Evolutionary conservation across 2,329 filamentous ascomycete species (phyloP), one percentile per base, ranked within the genome.

Genomic region (Epichloe uncinata): DNA sequence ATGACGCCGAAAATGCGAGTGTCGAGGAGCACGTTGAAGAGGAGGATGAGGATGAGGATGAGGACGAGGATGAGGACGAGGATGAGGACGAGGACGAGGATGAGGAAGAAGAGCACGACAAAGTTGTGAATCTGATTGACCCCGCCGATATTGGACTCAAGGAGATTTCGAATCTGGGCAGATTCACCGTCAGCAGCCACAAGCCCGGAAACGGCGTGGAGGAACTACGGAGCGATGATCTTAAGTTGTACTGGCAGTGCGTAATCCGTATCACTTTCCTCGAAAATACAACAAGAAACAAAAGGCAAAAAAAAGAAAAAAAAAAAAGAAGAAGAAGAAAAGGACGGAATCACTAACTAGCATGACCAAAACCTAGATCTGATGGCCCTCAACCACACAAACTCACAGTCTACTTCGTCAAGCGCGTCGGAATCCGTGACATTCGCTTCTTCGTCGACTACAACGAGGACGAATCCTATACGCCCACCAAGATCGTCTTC

Each of bases 401-500:
- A 54, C 74, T 93, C 45, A 91, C 86, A 52, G 85, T 93, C 40
- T 87, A 93, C 66, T 93, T 93, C 66, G 82, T 88, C 67, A 88
- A 89, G 58, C 78, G 86, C 7, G 87, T 90, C 42, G 82, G 82
- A 52, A 88, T 93, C 54, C 81, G 83, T 5, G 80, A 82, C 30
- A 81, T 93, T 47, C 77, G 86, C n/a, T 80, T 93, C 58, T 90
- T 85, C 57, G 82, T 98, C 42, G 90, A 98, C 69, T 95, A 95
- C 66, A 82, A 84, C 54, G 80, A 87, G 49, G 93, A 98, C 66
- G 93, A 98, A 68, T 93, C 86, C 42, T 98, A 98, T 66, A 98
- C 93, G 3, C 93, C 93, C 0, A 97, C 90, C 1, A 87, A 89
- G 59, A 94, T 98, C 60, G 73, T 85, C 44, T 89, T 97, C 62